phyloP scores from a whole-genome alignment of 2,329 filamentous ascomycete species.

The Arachnopeziza araneosa region DNA sequence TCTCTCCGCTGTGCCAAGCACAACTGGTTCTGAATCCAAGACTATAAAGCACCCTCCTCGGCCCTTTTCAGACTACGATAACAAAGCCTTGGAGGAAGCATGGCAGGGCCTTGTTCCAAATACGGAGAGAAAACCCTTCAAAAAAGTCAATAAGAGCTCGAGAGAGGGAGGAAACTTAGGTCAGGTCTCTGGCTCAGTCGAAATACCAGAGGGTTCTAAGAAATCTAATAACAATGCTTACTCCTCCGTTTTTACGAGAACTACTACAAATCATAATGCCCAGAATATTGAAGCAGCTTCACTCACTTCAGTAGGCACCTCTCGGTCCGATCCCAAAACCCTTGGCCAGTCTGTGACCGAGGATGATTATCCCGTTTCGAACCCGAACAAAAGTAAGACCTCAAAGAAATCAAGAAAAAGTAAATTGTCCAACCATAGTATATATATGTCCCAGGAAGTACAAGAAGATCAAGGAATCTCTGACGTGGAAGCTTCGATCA shows the following conservation, averaged over 20 bases:
- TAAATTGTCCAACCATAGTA: neutral
- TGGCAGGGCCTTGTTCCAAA: constrained; percentile 55
- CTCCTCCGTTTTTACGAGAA: neutral
- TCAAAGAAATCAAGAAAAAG: neutral
- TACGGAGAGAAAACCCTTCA: neutral
- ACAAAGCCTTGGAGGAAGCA: constrained; percentile 70
- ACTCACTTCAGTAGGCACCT: no score
- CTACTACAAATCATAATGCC: no score
- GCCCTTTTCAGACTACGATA: constrained; percentile 75
- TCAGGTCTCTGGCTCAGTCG: neutral
- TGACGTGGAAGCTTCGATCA: neutral
- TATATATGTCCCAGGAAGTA: neutral
- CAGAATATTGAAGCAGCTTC: no score
- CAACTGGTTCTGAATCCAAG: constrained; percentile 45
- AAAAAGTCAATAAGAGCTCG: neutral
- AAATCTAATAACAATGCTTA: neutral
- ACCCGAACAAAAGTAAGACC: neutral
- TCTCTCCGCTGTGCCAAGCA: constrained; percentile 58
- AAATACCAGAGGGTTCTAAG: neutral
- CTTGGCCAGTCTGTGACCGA: neutral
- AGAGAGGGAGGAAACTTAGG: neutral
- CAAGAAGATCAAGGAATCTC: neutral
- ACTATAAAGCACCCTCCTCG: constrained; percentile 57
- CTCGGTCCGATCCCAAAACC: neutral
- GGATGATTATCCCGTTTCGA: neutral